A percentile compares a stretch with the other conserved stretches of the same genome.
Conservation (phyloP, 2,329 filamentous ascomycete species). For the Alternaria postmessia region DNA sequence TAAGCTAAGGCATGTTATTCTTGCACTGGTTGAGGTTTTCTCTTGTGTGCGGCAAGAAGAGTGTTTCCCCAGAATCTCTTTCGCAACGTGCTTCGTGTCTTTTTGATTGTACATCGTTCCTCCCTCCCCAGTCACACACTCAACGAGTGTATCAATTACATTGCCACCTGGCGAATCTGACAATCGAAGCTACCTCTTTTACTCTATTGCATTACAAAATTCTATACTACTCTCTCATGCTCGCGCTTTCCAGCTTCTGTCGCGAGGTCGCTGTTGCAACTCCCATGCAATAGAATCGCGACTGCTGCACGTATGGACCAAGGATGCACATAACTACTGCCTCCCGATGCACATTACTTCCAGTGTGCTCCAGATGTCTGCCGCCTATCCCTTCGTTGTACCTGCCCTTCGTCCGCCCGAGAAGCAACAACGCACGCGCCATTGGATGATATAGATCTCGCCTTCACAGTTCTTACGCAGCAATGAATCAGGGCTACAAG, state of each 20-base stretch:
- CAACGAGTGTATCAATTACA: neutral
- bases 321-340: neutral
- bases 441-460: neutral
- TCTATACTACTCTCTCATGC: neutral
- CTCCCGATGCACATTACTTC: neutral
- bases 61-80: neutral
- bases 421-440: neutral
- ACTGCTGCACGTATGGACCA: neutral
- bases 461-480: neutral
- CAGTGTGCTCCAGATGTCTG: neutral
- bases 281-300: neutral
- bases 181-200: neutral
- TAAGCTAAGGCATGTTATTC: no score
- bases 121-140: neutral
- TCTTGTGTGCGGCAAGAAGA: no score
- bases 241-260: neutral
- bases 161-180: neutral
- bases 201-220: neutral
- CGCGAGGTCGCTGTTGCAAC: neutral
- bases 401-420: neutral
- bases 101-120: neutral
- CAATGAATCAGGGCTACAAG: neutral
- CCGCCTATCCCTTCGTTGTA: neutral
- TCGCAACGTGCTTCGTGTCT: neutral
- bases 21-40: neutral